phyloP scores from a whole-genome alignment of 805 yeast genomes.

The Pichia heedii region DNA sequence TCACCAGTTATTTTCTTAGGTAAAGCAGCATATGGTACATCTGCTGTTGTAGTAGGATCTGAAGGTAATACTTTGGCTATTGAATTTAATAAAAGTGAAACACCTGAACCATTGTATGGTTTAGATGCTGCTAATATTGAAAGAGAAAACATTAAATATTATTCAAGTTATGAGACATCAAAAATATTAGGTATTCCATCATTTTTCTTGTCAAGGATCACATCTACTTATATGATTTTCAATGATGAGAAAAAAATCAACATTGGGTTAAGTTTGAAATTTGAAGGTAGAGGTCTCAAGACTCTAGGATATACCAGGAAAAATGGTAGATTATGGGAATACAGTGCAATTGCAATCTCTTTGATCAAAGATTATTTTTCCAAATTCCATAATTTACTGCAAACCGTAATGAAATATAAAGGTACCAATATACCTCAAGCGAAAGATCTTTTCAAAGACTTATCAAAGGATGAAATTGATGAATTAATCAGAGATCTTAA shows the following conservation, averaged over 20 bases:
- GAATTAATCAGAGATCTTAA: slow-evolving; percentile 28
- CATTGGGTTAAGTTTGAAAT: slow-evolving; percentile 78
- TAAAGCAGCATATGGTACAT: slow-evolving; percentile 79
- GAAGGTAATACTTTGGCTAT: slow-evolving; percentile 32
- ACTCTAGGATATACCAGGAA: slow-evolving; percentile 82
- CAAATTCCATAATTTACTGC: slow-evolving; percentile 56
- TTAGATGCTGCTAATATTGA: slow-evolving; percentile 50
- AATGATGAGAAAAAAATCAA: slow-evolving; percentile 47
- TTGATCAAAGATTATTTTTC: slow-evolving; percentile 52
- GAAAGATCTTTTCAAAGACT: slow-evolving; percentile 29
- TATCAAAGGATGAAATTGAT: slow-evolving; percentile 35
- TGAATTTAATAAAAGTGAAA: slow-evolving; percentile 43
- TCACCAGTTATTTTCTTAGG: slow-evolving; percentile 74
- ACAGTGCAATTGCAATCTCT: slow-evolving; percentile 61
- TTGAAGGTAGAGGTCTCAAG: slow-evolving; percentile 68
- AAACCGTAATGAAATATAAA: slow-evolving; percentile 19
- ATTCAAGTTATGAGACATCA: slow-evolving; percentile 57
- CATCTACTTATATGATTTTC: slow-evolving; percentile 60
- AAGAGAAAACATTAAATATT: slow-evolving; percentile 44
- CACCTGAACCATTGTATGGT: slow-evolving; percentile 61
- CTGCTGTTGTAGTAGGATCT: slow-evolving; percentile 59
- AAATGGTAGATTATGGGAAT: slow-evolving; percentile 68
- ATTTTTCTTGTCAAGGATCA: slow-evolving; percentile 63
- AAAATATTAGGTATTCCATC: slow-evolving; percentile 49
- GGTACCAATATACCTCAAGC: slow-evolving; percentile 30